phyloP scores from a whole-genome alignment of 441 rosid species.

The Erodium moschatum region DNA sequence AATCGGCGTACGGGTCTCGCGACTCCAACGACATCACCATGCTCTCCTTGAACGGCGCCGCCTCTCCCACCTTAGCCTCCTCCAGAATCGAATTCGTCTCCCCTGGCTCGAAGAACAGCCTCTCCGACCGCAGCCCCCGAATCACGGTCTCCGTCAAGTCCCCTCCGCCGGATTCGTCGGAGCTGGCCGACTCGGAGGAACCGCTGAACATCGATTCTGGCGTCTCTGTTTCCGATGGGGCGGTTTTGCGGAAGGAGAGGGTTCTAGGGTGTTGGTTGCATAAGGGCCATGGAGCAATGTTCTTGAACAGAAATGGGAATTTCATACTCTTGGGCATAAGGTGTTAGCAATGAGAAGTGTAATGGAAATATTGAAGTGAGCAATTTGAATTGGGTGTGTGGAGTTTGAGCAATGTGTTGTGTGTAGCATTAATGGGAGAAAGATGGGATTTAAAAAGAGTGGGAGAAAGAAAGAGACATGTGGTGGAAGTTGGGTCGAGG shows the following conservation, averaged over 20 bases:
- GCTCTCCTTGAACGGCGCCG: constrained; percentile 32
- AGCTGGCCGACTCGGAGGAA: constrained; percentile 29
- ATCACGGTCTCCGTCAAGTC: constrained; percentile 50
- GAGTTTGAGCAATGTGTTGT: neutral
- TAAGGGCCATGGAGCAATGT: constrained; percentile 49
- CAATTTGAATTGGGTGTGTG: neutral
- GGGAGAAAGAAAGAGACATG: neutral
- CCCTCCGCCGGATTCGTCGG: constrained; percentile 22
- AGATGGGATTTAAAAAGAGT: neutral
- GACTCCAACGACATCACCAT: constrained; percentile 52
- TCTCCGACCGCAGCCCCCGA: constrained; percentile 43
- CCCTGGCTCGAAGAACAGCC: constrained; percentile 60
- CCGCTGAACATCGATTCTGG: constrained; percentile 26
- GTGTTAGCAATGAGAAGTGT: too few relatives aligned
- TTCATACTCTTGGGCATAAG: constrained; percentile 39
- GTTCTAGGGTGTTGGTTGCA: constrained; percentile 67
- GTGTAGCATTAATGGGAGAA: neutral
- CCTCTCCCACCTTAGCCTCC: constrained; percentile 27
- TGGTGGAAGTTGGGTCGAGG: neutral
- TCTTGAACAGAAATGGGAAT: constrained; percentile 36
- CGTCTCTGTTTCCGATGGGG: constrained; percentile 26
- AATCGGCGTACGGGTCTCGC: constrained; percentile 45
- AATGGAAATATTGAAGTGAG: neutral
- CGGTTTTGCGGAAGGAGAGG: constrained; percentile 51
- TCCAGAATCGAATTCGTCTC: constrained; percentile 56